phyloP scores from a whole-genome alignment of 164 flowering plant genomes.

The Macadamia integrifolia region DNA sequence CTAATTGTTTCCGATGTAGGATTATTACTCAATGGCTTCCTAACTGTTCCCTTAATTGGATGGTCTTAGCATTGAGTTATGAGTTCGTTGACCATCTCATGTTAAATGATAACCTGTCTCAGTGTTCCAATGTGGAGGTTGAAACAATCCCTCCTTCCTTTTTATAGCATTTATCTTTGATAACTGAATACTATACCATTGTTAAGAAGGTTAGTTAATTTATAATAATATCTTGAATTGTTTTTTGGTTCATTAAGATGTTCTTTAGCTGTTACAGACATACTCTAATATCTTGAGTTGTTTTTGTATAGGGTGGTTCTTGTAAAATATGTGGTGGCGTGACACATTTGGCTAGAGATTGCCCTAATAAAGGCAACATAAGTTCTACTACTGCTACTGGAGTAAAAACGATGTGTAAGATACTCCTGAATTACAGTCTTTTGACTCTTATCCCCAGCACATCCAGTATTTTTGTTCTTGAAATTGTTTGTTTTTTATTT shows the following conservation, averaged over 20 bases:
- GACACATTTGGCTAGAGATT: conserved; percentile 86
- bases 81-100: no score
- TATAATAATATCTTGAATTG: not conserved
- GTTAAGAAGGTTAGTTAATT: not conserved
- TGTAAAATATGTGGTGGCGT: conserved; percentile 85
- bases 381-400: conserved; percentile 18
- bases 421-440: not conserved
- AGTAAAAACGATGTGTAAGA: conserved; percentile 29
- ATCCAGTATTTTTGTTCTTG: not conserved
- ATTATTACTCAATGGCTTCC: no score
- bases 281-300: not conserved
- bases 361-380: conserved; percentile 58
- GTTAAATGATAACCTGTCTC: not conserved
- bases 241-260: not conserved
- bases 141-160: not conserved
- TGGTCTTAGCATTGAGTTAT: no score
- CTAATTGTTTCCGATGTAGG: no score
- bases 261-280: no score
- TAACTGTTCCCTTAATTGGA: no score
- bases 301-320: conserved; percentile 65
- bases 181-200: not conserved
- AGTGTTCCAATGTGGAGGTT: not conserved
- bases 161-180: not conserved
- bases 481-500: not conserved
- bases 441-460: not conserved